Evolutionary conservation across 208 protist species (phyloP).

Genomic region (Trypanosoma mega): DNA sequence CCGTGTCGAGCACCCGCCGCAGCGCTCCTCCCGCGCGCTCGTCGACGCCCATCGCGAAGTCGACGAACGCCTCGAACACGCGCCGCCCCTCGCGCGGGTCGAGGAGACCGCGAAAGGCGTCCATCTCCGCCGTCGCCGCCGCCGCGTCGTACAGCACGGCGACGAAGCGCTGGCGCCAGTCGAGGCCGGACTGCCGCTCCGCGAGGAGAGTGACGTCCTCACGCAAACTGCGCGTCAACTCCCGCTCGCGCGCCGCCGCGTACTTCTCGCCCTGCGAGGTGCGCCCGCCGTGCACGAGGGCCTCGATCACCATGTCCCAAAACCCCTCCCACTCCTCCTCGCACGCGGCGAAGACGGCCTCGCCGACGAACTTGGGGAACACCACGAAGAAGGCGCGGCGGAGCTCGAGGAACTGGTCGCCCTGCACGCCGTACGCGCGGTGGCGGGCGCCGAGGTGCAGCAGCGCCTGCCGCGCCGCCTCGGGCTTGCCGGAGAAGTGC

Average conservation of each 20-base stretch:
- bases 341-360: constrained; percentile 45
- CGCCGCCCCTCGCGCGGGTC: constrained; percentile 47
- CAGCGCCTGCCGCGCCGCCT: constrained; percentile 59
- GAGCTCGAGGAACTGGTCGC: constrained; percentile 50
- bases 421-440: constrained; percentile 62
- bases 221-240: constrained; percentile 47
- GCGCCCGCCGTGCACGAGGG: constrained; percentile 50
- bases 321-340: constrained; percentile 69
- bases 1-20: constrained; percentile 58
- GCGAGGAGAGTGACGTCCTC: constrained; percentile 56
- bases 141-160: constrained; percentile 67
- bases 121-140: constrained; percentile 64
- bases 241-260: constrained; percentile 39
- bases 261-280: constrained; percentile 58
- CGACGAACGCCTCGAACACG: constrained; percentile 52
- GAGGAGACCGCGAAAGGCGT: constrained; percentile 50
- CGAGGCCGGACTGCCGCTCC: constrained; percentile 45
- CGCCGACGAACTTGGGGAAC: constrained; percentile 69
- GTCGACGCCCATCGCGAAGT: constrained; percentile 45
- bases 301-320: constrained; percentile 51
- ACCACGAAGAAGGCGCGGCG: constrained; percentile 65
- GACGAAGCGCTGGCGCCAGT: constrained; percentile 54
- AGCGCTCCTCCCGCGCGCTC: constrained; percentile 36
- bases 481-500: constrained; percentile 62
- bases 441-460: constrained; percentile 61